Base-by-base conservation (phyloP, 2,329 filamentous ascomycete genomes). In the Chrysoporthe puriensis region DNA sequence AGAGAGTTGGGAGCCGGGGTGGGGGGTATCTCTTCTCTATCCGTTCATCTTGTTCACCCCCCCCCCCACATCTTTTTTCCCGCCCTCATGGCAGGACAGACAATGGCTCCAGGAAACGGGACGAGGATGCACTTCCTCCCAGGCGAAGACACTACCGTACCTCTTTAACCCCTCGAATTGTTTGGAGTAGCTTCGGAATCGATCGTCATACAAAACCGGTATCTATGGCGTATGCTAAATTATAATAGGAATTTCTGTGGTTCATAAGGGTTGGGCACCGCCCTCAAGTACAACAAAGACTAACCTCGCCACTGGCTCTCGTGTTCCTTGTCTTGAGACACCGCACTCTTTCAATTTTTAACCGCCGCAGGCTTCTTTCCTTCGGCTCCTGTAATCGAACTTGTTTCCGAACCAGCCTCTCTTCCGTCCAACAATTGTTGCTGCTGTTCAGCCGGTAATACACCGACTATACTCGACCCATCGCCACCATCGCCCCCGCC, bases 401-500 rank as follows among this genome's bases (percentile, higher is more conserved):
- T 69, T 48, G 61, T 67, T 59, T 69, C 69, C 14, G 69, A 69
- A 6, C 63, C 77, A 36, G 73, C 76, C 11, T 66, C 73, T 63
- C 78, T 16, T 65, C 71, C 73, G 64, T 77, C 72, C 65, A 74
- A 62, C 56, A 67, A 34, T 66, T 69, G 68, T 71, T 76, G 36
- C 68, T 69, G 59, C 26, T 60, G 62, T 16, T 46, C 48, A 43
- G 66, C 26, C 40, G 65, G 62, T 11, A 68, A 26, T 13, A 66
- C 66, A 50, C 66, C 66, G 26, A 43, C 40, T n/a, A 44, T 40
- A 67, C 5, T 71, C 44, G 56, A 65, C 4, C 54, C 73, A 13
- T 75, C 73, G 3, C 75, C 76, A 11, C 76, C 78, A 57, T 83
- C 87, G 59, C 88, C 88, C 9, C 85, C 88, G 26, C 90, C 90